Base-by-base conservation (phyloP, 2,329 filamentous ascomycete species). In the Aquanectria penicillioides region DNA sequence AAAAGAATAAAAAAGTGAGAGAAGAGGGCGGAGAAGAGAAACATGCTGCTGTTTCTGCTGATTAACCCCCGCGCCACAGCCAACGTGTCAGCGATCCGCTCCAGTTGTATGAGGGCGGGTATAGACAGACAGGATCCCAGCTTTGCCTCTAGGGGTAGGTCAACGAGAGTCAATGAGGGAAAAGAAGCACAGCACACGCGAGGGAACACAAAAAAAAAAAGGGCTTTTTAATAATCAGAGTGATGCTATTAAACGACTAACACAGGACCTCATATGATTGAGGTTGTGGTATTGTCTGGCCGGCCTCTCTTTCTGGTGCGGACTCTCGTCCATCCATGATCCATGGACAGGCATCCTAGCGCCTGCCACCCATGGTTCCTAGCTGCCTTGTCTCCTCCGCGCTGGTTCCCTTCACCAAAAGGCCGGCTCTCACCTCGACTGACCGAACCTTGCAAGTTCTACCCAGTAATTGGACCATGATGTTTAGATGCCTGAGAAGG, bases 81-180 rank as follows among this genome's bases (percentile, higher is more conserved):
- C 64, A 46, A 47, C 61, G 26, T 50, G 52, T 53, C 52, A 61
- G 44, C 31, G 66, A 68, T 67, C 66, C 62, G 66, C 66, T 60
- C 66, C 66, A 69, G 64, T 68, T 62, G 60, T 55, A 41, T 56
- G 56, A 53, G 57, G 50, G 54, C 47, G 54, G 47, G 47, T 57
- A 34, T 28, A 15, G 15, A 26, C 28, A 36, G 31, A 47, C 54
- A 25, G 23, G 22, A 46, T 28, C 26, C 12, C 37, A 52, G 29
- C 40, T 38, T 44, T 50, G 25, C 48, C 47, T 41, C 54, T 37
- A 46, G 48, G 40, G 40, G 46, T 29, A 46, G 25, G 41, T 13
- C n/a, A n/a, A n/a, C n/a, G n/a, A n/a, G n/a, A n/a, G n/a, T n/a
- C n/a, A 25, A 33, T 34, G 26, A 28, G 12, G 15, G 17, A 34